phyloP scores from a whole-genome alignment of 108 stramenopile genomes.

The Fragilaria crotonensis region DNA sequence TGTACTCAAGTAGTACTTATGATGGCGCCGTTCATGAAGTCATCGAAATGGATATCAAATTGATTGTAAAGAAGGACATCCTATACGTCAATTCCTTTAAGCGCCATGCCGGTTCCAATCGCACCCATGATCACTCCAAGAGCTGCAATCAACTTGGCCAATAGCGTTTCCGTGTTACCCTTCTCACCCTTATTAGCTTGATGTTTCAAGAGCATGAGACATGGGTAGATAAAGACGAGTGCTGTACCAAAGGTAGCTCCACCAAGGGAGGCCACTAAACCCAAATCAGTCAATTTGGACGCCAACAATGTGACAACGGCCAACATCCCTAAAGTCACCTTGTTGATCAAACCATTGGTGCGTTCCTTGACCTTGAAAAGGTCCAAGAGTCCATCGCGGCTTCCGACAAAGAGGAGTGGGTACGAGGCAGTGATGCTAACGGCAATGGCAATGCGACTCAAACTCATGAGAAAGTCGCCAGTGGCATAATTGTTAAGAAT shows the following conservation, averaged over 20 bases:
- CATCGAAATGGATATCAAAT: too few relatives aligned
- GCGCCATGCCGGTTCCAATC: constrained; percentile 38
- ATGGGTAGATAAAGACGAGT: constrained; percentile 84
- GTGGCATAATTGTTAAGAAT: constrained; percentile 94
- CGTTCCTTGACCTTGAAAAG: constrained; percentile 50
- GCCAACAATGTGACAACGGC: constrained; percentile 65
- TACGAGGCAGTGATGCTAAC: constrained; percentile 75
- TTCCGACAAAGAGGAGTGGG: constrained; percentile 61
- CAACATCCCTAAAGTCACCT: constrained; percentile 54
- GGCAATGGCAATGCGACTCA: constrained; percentile 89
- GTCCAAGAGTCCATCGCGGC: constrained; percentile 78
- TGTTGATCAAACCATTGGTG: constrained; percentile 37
- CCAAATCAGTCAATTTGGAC: constrained; percentile 63
- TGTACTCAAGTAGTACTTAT: too few relatives aligned
- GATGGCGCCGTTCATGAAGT: too few relatives aligned
- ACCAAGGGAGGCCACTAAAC: constrained; percentile 82
- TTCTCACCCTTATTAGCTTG: constrained; percentile 61
- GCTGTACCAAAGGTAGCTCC: constrained; percentile 92
- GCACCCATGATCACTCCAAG: constrained; percentile 65
- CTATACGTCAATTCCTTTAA: constrained; percentile 5
- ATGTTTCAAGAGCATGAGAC: constrained; percentile 64
- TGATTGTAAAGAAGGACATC: too few relatives aligned
- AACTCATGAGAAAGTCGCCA: constrained; percentile 77
- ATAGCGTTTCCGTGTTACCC: constrained; percentile 47
- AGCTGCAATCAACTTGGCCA: constrained; percentile 54